A percentile compares a stretch with the other conserved stretches of the same genome.
Evolutionary conservation across 805 yeast species (phyloP).

Genomic region (Candida bentonensis): DNA sequence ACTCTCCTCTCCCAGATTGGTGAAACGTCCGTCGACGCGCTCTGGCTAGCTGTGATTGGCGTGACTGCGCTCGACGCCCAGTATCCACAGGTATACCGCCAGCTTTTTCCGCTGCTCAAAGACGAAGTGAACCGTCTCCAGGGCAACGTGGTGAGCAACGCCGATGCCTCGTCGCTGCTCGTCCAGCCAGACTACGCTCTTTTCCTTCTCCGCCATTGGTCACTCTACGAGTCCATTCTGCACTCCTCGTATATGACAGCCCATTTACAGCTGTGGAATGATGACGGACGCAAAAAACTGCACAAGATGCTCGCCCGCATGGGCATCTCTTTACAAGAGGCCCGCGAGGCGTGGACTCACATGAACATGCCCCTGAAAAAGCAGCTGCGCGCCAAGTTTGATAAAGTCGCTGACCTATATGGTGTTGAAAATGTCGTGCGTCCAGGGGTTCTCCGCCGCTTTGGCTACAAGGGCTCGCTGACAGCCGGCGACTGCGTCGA

Average conservation of each 20-base stretch:
- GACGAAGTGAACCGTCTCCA: slow-evolving; percentile 73
- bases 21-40: slow-evolving; percentile 48
- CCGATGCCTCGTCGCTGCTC: slow-evolving; percentile 28
- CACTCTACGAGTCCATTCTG: slow-evolving; percentile 76
- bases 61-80: slow-evolving; percentile 64
- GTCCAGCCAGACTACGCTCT: slow-evolving; percentile 76
- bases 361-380: slow-evolving; percentile 71
- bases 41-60: slow-evolving; percentile 88
- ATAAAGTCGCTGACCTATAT: slow-evolving; percentile 53
- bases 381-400: slow-evolving; percentile 54
- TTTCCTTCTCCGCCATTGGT: slow-evolving; percentile 83
- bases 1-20: slow-evolving; percentile 70
- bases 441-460: slow-evolving; percentile 76
- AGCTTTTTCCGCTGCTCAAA: slow-evolving; percentile 55
- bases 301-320: slow-evolving; percentile 90
- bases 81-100: slow-evolving; percentile 57
- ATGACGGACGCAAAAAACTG: slow-evolving; percentile 72
- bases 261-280: slow-evolving; percentile 77
- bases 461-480: slow-evolving; percentile 75
- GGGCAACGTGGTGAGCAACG: slow-evolving; percentile 17
- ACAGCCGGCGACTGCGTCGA: slow-evolving; percentile 92
- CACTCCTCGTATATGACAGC: slow-evolving; percentile 89
- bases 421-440: slow-evolving; percentile 73
- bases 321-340: slow-evolving; percentile 85
- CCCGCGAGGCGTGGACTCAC: slow-evolving; percentile 86